Percentiles rank a stretch among this genome's conserved stretches.
Conservation (phyloP, 768 basidiomycete species). For the Cystobasidium tubakii region DNA sequence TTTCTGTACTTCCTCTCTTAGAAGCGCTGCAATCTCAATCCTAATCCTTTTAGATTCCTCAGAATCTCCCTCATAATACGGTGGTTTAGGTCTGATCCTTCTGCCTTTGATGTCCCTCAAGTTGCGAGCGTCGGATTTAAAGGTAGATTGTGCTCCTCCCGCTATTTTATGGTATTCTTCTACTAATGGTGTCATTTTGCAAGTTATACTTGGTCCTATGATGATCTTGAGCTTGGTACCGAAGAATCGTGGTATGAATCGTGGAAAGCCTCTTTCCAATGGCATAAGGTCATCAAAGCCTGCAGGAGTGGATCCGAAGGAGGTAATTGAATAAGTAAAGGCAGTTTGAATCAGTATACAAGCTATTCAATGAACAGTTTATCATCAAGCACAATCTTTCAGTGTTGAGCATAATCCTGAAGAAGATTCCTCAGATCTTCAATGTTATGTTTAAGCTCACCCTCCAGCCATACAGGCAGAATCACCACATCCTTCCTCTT, state of each 20-base stretch:
- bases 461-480: slow-evolving; percentile 35
- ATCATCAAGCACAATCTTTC: too few relatives aligned
- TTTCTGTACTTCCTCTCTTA: slow-evolving; percentile 28
- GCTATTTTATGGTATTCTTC: slow-evolving; percentile 20
- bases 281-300: slow-evolving; percentile 40
- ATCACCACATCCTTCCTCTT: slow-evolving; percentile 1
- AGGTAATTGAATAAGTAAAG: not conserved
- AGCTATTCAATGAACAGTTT: too few relatives aligned
- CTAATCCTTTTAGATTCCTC: not conserved
- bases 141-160: slow-evolving; percentile 5
- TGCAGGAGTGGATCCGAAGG: not conserved
- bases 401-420: too few relatives aligned
- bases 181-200: not conserved
- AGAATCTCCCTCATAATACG: slow-evolving; percentile 27
- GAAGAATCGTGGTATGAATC: slow-evolving; percentile 35
- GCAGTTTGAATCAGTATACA: too few relatives aligned
- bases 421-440: too few relatives aligned
- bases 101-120: not conserved
- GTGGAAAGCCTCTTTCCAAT: slow-evolving; percentile 9
- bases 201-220: slow-evolving; percentile 16
- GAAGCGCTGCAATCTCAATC: slow-evolving; percentile 26
- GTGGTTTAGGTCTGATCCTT: not conserved
- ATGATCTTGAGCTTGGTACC: slow-evolving; percentile 21
- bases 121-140: not conserved
- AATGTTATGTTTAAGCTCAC: not conserved